Conservation (phyloP, 805 yeast species). For the Limtongia smithiae region DNA sequence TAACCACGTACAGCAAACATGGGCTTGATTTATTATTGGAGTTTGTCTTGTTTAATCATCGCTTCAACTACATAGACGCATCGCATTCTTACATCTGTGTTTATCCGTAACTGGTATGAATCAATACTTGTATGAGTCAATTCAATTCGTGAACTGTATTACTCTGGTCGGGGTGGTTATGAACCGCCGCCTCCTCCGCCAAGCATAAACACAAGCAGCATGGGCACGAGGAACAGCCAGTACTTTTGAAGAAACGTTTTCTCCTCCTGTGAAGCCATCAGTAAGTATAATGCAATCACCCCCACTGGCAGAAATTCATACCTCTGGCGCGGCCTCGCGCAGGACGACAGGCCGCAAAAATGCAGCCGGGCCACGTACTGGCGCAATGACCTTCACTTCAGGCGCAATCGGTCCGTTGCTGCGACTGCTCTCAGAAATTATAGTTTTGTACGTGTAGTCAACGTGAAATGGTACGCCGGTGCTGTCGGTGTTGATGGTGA, state of each 20-base stretch:
- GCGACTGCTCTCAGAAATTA: neutral
- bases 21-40: no score
- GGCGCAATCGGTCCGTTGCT: neutral
- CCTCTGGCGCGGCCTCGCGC: no score
- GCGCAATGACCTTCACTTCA: neutral
- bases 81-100: neutral
- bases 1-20: no score
- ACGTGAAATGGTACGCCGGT: conserved; percentile 19
- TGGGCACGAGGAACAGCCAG: conserved; percentile 27
- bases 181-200: conserved; percentile 26
- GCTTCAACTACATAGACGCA: neutral
- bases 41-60: no score
- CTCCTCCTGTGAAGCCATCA: conserved; percentile 2
- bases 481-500: conserved; percentile 7
- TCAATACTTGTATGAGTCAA: no score
- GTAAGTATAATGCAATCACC: no score
- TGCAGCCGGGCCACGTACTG: neutral
- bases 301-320: no score
- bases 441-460: conserved; percentile 10
- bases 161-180: no score
- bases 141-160: no score
- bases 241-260: conserved; percentile 26
- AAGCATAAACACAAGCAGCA: conserved; percentile 23
- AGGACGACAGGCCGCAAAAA: conserved; percentile 3
- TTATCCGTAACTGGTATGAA: no score